Evolutionary conservation across 2,329 filamentous ascomycete species (phyloP).

Genomic region (Colletotrichum lupini): DNA sequence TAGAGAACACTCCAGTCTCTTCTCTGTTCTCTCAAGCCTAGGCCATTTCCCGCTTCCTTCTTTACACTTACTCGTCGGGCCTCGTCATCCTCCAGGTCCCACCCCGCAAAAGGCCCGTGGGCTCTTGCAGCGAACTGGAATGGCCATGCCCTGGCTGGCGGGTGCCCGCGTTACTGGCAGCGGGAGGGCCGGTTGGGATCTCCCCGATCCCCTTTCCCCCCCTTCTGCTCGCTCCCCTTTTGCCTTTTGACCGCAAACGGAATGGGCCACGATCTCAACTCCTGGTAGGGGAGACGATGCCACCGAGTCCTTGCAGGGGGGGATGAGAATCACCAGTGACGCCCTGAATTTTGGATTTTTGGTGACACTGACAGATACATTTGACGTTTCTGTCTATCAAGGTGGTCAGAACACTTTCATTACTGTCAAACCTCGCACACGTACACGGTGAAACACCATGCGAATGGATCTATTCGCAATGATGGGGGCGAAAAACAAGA

Average conservation of each 20-base stretch:
- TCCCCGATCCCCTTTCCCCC: conserved; percentile 6
- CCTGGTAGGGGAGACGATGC: conserved; percentile 1
- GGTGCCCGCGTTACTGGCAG: conserved; percentile 1
- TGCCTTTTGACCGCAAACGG: conserved; percentile 3
- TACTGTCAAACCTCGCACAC: neutral
- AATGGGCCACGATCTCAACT: conserved; percentile 13
- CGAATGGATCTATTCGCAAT: neutral
- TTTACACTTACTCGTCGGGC: too few relatives aligned
- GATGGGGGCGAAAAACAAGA: neutral
- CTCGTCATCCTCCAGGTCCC: neutral
- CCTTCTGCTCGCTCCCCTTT: neutral
- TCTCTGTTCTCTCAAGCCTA: neutral
- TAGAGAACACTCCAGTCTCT: neutral
- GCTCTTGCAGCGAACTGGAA: neutral
- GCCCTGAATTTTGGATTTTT: neutral
- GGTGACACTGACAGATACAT: neutral
- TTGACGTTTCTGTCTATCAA: neutral
- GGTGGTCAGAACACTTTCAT: neutral
- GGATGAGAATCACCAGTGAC: neutral
- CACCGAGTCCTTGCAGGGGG: neutral
- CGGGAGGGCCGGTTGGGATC: conserved; percentile 26
- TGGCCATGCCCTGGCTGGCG: neutral
- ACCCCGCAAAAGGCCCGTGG: conserved; percentile 20
- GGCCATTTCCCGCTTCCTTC: neutral
- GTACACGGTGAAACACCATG: too few relatives aligned